These are phyloP conservation scores for Picea abies DNA, from an alignment of 83 land plant species.

Conservation along the genomic window DNA sequence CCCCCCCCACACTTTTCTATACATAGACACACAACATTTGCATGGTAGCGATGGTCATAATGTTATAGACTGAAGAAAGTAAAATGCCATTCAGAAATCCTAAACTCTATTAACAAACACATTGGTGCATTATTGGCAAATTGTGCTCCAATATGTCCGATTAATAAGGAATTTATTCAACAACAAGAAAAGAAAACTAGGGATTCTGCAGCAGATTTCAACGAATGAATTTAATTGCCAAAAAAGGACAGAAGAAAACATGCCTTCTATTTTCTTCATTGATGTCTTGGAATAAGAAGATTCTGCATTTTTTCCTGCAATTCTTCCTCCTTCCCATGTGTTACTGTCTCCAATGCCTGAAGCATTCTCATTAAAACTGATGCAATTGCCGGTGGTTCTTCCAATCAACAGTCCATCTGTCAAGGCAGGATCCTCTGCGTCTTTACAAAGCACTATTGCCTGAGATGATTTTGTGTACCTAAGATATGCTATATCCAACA, in stretches of 20 bases:
- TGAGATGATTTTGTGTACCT: constrained; percentile 12
- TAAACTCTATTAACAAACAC: neutral
- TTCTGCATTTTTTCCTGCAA: too few relatives aligned
- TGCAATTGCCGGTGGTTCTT: neutral
- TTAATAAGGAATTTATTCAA: neutral
- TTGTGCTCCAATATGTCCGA: neutral
- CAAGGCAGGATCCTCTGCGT: constrained; percentile 45
- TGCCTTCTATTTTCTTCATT: too few relatives aligned
- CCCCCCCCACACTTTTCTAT: neutral
- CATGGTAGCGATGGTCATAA: neutral
- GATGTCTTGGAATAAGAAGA: too few relatives aligned
- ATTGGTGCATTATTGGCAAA: neutral
- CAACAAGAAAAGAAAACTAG: neutral
- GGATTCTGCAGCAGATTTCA: neutral
- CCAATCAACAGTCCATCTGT: constrained; percentile 40
- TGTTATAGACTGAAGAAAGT: neutral
- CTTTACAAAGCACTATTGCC: constrained; percentile 26
- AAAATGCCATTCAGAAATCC: neutral
- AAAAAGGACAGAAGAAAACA: neutral
- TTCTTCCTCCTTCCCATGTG: too few relatives aligned
- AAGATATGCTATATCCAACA: constrained; percentile 30
- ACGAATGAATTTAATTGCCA: neutral
- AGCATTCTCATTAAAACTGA: neutral
- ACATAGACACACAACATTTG: neutral
- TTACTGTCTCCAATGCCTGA: too few relatives aligned